Evolutionary conservation across 352 stramenopile species (phyloP), one percentile per base, ranked within the genome.

Genomic region (Pythium grandisporangium): DNA sequence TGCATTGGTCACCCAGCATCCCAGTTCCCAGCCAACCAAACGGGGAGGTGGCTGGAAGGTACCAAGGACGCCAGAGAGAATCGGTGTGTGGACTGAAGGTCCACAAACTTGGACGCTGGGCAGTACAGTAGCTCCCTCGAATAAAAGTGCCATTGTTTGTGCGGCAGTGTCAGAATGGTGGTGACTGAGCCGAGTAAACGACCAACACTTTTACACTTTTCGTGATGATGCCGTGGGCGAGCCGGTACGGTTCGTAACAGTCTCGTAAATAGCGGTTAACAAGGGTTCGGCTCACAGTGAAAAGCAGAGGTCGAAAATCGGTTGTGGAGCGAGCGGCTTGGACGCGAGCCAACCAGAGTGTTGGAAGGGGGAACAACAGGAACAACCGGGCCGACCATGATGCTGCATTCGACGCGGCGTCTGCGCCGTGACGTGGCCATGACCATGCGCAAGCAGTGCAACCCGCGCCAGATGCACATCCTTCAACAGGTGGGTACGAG

Each of bases 401-500:
- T 69, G 58, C 29, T 65, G 6, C 38, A 46, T 46, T 87, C 78
- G 45, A 81, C 75, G 49, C 67, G 79, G 45, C 71, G 71, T 25
- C 55, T 92, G 47, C 72, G 70, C 40, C 70, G 65, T 30, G 70
- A 89, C 47, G 61, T 64, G 35, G 41, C 66, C 30, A 56, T 58
- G 22, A 55, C 67, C 43, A 45, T 86, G 53, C 66, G 65, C 45
- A 73, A 85, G 34, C 66, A 75, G 41, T 65, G 40, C 37, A 62
- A 59, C 16, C 45, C 65, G 27, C 73, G 71, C n/a, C 71, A 72
- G 42, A 57, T 89, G 45, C 75, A 92, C 23, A 54, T 79, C 24
- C 42, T 92, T 52, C 70, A 85, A 36, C 73, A 88, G 70, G 78
- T 92, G 24, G 44, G 55, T 17, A 3, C 30, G 30, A 26, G 13